Base-by-base conservation (phyloP, 305 asterid species). In the Fraxinus baroniana region DNA sequence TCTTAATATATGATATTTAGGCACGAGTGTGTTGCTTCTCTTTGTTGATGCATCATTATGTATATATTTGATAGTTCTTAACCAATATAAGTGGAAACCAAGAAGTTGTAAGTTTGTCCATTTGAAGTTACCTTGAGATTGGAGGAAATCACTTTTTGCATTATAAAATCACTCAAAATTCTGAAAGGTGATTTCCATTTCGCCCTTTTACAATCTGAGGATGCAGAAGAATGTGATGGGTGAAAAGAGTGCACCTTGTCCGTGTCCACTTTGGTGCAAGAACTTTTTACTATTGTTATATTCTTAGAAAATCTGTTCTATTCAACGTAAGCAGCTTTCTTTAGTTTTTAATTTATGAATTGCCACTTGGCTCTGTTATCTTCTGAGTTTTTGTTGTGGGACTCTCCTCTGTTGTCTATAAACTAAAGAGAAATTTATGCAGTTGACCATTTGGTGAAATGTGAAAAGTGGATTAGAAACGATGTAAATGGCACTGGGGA, bases 391-490 rank as follows among this genome's bases (percentile, higher is more conserved):
- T 62, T 79, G n/a, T 37, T 78, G 71, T 75, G 82, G 62, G 22
- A 77, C 24, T 78, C 18, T 80, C 80, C 9, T 85, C 18, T 80
- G 87, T 66, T 3, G 73, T 66, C 0, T 12, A 66, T 66, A 22
- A 10, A 12, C 35, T 1, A 57, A 57, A 10, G n/a, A 62, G 73
- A 24, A 68, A 60, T 76, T 80, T 87, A 75, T 85, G 87, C 89
- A 93, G 98, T 93, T 89, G 98, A 93, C 85, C 91, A 89, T 13
- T 85, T 88, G 87, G 87, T 87, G 83, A 93, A 93, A 76, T 93
- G 98, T 81, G 94, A 92, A 64, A 92, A 91, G 62, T 93, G 98
- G 98, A 88, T 91, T 77, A 89, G 91, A 74, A 94, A 91, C 77
- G 93, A 92, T 81, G 90, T 88, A 78, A 87, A 84, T 76, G 92